phyloP scores from a whole-genome alignment of 257 asterid species.

The Solanum rostratum region DNA sequence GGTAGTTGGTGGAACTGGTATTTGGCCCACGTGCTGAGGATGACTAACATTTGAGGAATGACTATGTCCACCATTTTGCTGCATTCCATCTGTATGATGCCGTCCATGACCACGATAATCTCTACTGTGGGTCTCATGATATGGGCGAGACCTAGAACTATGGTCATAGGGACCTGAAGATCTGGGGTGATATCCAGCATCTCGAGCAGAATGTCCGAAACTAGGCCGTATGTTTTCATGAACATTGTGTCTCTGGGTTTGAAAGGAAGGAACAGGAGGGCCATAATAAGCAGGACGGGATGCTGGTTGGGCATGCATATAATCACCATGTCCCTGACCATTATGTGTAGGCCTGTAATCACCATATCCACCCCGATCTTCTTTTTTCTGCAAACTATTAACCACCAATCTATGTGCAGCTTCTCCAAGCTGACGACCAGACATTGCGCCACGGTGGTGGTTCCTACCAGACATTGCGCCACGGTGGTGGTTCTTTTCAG shows the following conservation, averaged over 20 bases:
- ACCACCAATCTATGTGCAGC: slow-evolving; percentile 85
- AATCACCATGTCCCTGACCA: background rate
- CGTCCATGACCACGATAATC: slow-evolving; percentile 29
- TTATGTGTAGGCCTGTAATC: slow-evolving; percentile 18
- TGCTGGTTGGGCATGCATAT: slow-evolving; percentile 9
- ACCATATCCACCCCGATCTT: slow-evolving; percentile 12
- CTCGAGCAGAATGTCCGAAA: slow-evolving; percentile 28
- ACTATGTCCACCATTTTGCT: slow-evolving; percentile 25
- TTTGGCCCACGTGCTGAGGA: slow-evolving; percentile 18
- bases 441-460: slow-evolving; percentile 32
- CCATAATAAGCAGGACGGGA: slow-evolving; percentile 22
- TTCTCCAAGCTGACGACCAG: slow-evolving; percentile 82
- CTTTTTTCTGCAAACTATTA: slow-evolving; percentile 43
- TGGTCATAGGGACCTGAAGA: slow-evolving; percentile 11
- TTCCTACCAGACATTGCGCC: slow-evolving; percentile 61
- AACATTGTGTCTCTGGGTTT: slow-evolving; percentile 14
- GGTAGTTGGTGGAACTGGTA: slow-evolving; percentile 22
- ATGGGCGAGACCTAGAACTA: slow-evolving; percentile 29
- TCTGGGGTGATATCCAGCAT: background rate
- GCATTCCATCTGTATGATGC: slow-evolving; percentile 30
- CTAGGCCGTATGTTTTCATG: slow-evolving; percentile 13
- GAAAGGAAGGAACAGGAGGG: slow-evolving; percentile 5
- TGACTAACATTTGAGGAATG: slow-evolving; percentile 22
- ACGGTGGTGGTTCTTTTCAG: slow-evolving; percentile 15
- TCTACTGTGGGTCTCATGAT: slow-evolving; percentile 15